phyloP scores from a whole-genome alignment of 164 flowering plant genomes.

The Malania oleifera region DNA sequence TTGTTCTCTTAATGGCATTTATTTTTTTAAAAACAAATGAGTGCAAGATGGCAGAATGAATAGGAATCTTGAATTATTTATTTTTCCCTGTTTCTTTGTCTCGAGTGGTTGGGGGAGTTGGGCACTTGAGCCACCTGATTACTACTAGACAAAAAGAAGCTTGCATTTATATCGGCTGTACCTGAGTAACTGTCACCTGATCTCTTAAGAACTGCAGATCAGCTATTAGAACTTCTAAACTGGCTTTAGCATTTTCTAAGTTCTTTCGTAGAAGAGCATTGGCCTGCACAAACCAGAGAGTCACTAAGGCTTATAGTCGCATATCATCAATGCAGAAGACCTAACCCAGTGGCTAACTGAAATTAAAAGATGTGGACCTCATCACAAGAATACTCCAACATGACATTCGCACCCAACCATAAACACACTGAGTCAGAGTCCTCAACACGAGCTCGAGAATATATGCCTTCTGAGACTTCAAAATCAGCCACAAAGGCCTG shows the following conservation, averaged over 20 bases:
- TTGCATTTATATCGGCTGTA: slow-evolving; percentile 7
- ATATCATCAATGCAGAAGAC: slow-evolving; percentile 2
- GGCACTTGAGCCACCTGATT: no score
- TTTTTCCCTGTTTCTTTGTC: no score
- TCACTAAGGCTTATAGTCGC: neutral
- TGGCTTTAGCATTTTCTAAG: slow-evolving; percentile 88
- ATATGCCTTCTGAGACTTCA: slow-evolving; percentile 97
- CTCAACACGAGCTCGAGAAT: slow-evolving; percentile 76
- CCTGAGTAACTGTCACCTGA: slow-evolving; percentile 89
- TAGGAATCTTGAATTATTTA: no score
- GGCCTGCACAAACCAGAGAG: slow-evolving; percentile 52
- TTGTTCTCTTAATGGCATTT: no score
- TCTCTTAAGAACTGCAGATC: slow-evolving; percentile 83
- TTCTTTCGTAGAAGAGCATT: slow-evolving; percentile 60
- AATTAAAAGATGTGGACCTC: slow-evolving; percentile 32
- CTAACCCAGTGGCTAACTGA: neutral
- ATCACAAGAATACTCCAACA: slow-evolving; percentile 84
- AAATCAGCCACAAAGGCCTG: slow-evolving; percentile 81
- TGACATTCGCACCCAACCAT: slow-evolving; percentile 98
- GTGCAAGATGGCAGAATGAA: no score
- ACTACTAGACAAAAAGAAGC: neutral
- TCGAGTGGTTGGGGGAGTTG: no score
- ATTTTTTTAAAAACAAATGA: no score
- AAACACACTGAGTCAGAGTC: slow-evolving; percentile 75
- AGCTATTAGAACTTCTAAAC: slow-evolving; percentile 73